A percentile compares a stretch with the other conserved stretches of the same genome.
Conservation (phyloP, 768 basidiomycete genomes). For the Pleurotus djamor region DNA sequence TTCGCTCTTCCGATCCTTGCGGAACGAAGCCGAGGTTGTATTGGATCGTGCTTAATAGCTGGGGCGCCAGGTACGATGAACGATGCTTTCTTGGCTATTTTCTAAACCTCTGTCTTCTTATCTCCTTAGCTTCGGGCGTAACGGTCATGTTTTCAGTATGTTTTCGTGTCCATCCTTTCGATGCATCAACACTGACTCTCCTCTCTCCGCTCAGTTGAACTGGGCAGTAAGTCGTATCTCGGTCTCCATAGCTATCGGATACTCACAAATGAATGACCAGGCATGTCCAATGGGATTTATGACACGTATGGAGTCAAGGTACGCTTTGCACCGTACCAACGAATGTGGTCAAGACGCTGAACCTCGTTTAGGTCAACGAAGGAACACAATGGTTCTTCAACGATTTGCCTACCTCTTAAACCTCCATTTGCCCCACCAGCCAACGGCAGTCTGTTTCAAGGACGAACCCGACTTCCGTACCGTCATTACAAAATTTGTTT, state of each 20-base stretch:
- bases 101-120: neutral
- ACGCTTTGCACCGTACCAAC: neutral
- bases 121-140: neutral
- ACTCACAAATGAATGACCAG: neutral
- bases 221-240: neutral
- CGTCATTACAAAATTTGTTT: too few relatives aligned
- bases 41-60: slow-evolving; percentile 7
- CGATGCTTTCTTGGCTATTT: neutral
- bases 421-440: neutral
- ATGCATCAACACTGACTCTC: neutral
- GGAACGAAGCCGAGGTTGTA: neutral
- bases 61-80: neutral
- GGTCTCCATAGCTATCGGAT: neutral
- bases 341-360: too few relatives aligned
- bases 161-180: neutral
- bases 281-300: neutral
- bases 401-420: neutral
- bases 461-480: too few relatives aligned
- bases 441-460: too few relatives aligned
- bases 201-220: neutral
- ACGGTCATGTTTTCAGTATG: neutral
- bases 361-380: neutral
- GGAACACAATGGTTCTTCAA: neutral
- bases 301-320: neutral
- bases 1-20: neutral